Percentiles rank a stretch among this genome's conserved stretches.
Evolutionary conservation across 306 rosid genomes (phyloP).

Genomic region (Acmispon strigosus): DNA sequence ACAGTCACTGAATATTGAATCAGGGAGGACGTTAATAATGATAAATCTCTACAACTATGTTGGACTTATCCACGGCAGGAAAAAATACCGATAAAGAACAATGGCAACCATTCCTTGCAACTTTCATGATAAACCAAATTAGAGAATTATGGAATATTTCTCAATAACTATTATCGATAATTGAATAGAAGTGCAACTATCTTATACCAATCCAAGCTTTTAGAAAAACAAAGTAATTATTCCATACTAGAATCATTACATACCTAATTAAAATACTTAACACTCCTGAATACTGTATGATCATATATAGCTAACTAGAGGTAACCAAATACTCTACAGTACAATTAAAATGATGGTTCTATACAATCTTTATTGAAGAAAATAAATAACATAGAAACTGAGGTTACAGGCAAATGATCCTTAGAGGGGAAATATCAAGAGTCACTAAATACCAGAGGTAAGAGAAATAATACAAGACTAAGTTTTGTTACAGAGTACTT

Average conservation of each 20-base stretch:
- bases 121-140: background rate
- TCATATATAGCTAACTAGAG: background rate
- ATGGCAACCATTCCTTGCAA: background rate
- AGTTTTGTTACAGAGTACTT: background rate
- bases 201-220: background rate
- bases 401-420: background rate
- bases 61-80: background rate
- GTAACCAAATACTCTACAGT: background rate
- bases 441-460: background rate
- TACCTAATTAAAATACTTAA: background rate
- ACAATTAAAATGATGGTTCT: background rate
- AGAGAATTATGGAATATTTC: background rate
- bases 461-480: background rate
- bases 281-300: background rate
- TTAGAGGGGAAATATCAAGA: background rate
- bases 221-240: background rate
- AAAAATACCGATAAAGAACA: background rate
- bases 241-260: background rate
- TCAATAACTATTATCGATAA: background rate
- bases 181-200: background rate
- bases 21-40: constrained; percentile 1
- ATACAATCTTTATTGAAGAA: background rate
- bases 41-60: background rate
- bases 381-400: background rate
- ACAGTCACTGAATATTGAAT: background rate